Evolutionary conservation across 108 stramenopile species (phyloP), one percentile per base, ranked within the genome.

Genomic region (Cyclotella distinguenda): DNA sequence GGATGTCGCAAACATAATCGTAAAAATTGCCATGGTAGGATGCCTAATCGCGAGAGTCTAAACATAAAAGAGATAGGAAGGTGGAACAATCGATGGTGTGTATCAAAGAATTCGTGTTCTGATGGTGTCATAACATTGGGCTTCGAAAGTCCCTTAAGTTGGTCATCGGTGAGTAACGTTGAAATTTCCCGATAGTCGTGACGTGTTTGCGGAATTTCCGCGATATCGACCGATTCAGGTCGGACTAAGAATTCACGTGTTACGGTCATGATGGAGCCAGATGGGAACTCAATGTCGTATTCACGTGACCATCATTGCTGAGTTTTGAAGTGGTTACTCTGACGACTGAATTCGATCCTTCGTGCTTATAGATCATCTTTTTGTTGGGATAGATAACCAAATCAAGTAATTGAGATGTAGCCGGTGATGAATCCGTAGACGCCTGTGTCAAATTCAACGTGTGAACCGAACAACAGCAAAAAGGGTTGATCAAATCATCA

Each of bases 361-460:
- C 33, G 6, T 55, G 33, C 54, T 55, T 61, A 43, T 61, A 48
- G 26, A 61, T 45, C 60, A 61, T 32, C 18, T 45, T 43, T 25
- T 61, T 21, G 13, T 32, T 15, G n/a, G 36, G 30, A 43, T 61
- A 61, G 16, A 45, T 61, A n/a, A 48, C 15, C 16, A 10, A 36
- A 10, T 61, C 46, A 43, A 48, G 30, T 45, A 61, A 61, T 7
- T 7, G 30, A 44, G n/a, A n/a, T n/a, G n/a, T n/a, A n/a, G n/a
- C n/a, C n/a, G n/a, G n/a, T n/a, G n/a, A n/a, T n/a, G n/a, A n/a
- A n/a, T n/a, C n/a, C n/a, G n/a, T 8, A 39, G 12, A 11, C 38
- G 8, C 12, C 38, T 39, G 8, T 50, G 49, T 22, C 49, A n/a
- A 19, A 15, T 43, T 39, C 42, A 44, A 26, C 6, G 6, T 4